Conservation (phyloP, 306 rosid species). For the Cucurbita moschata region DNA sequence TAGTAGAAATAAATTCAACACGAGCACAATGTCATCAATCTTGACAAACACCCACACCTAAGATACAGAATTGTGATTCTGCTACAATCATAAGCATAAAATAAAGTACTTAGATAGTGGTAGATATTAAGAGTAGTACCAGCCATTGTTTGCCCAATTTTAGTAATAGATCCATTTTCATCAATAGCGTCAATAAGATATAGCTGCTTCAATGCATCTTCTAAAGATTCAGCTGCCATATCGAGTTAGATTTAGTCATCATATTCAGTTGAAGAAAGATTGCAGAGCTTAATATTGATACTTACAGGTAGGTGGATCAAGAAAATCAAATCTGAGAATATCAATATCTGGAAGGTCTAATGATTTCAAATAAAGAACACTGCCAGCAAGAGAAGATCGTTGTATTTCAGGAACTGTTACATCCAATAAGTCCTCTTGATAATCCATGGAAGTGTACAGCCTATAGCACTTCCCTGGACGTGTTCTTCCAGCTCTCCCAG, state of each 20-base stretch:
- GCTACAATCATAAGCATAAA: background rate
- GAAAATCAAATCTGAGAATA: slow-evolving; percentile 85
- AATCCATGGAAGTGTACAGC: slow-evolving; percentile 52
- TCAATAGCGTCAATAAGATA: slow-evolving; percentile 86
- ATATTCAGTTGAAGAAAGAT: background rate
- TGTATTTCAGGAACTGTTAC: slow-evolving; percentile 94
- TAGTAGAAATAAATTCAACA: background rate
- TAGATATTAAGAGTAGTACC: slow-evolving; percentile 25
- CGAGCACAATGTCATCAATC: background rate
- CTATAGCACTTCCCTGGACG: slow-evolving; percentile 95
- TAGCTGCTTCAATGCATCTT: slow-evolving; percentile 91
- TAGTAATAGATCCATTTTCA: slow-evolving; percentile 69
- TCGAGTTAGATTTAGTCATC: slow-evolving; percentile 17
- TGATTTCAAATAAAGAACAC: slow-evolving; percentile 93
- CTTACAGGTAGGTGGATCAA: slow-evolving; percentile 79
- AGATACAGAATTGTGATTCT: background rate
- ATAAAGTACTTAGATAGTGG: background rate
- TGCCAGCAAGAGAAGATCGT: slow-evolving; percentile 84
- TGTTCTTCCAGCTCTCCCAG: slow-evolving; percentile 97
- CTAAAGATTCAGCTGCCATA: slow-evolving; percentile 73
- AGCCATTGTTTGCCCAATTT: slow-evolving; percentile 80
- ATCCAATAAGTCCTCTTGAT: slow-evolving; percentile 66
- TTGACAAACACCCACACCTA: background rate
- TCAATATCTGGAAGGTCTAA: slow-evolving; percentile 87
- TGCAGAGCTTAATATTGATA: background rate